Evolutionary conservation across 164 flowering plant genomes (phyloP).

Genomic region (Piper longum): DNA sequence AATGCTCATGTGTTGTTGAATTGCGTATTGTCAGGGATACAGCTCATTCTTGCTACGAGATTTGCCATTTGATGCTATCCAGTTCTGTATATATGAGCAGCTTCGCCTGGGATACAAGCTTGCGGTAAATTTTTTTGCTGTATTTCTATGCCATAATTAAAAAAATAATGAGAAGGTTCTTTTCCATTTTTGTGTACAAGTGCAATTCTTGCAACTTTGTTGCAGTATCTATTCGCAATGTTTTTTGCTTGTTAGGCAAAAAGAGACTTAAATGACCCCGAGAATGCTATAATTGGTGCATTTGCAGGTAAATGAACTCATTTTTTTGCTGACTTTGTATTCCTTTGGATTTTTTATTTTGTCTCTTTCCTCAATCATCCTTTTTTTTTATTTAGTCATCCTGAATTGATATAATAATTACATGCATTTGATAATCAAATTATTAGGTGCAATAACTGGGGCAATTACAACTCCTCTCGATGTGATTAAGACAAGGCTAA

Average conservation of each 20-base stretch:
- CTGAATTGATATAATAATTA: background rate
- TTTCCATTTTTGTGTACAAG: too few species aligned
- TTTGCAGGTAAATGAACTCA: constrained; percentile 55
- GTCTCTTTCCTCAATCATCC: too few species aligned
- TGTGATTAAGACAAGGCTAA: constrained; percentile 92
- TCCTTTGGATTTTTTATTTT: background rate
- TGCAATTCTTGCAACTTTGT: too few species aligned
- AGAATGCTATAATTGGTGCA: constrained; percentile 92
- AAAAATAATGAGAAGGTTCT: too few species aligned
- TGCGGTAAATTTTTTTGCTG: constrained; percentile 38
- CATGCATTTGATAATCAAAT: background rate
- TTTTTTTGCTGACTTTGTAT: background rate
- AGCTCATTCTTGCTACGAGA: constrained; percentile 86
- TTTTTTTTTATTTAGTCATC: background rate
- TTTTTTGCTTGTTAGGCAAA: constrained; percentile 43
- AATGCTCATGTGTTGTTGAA: too few species aligned
- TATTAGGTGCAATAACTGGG: constrained; percentile 79
- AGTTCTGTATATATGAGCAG: constrained; percentile 97
- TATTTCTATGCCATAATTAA: too few species aligned
- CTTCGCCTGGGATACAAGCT: constrained; percentile 77
- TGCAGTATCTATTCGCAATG: background rate
- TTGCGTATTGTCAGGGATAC: constrained; percentile 44
- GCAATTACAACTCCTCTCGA: constrained; percentile 94
- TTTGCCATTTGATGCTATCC: constrained; percentile 96
- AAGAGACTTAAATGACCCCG: constrained; percentile 72